Base-by-base conservation (phyloP, 2,329 filamentous ascomycete genomes). In the Trichoderma afroharzianum region DNA sequence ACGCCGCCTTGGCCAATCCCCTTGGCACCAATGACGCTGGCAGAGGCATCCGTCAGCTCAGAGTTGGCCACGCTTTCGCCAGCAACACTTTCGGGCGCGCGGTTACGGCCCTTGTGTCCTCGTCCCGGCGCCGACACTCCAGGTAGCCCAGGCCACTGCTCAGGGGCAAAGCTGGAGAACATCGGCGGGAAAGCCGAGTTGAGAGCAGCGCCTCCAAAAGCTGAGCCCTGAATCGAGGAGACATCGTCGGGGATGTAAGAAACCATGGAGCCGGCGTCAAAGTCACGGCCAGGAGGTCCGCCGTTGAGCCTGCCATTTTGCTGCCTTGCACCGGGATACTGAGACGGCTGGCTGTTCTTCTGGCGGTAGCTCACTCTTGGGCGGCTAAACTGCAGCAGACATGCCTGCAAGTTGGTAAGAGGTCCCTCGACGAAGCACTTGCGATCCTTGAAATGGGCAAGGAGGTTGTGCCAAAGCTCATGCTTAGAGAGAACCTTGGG, bases 401-500 rank as follows among this genome's bases (percentile, higher is more conserved):
- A 98, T 30, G 94, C 92, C 81, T 98, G 96, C n/a, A 99, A 86
- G 79, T 99, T 99, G 73, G 92, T 96, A 74, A 99, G 85, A 24
- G 96, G 95, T 0, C 96, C 96, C 80, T 99, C 96, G 6, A 99
- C 96, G 14, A 99, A 89, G 80, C 95, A 98, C 78, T 97, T 97
- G 76, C 91, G 91, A 80, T 98, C 95, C 85, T 98, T 98, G 88
- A 98, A 99, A 81, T 99, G 96, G 50, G 95, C 88, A 43, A 99
- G 86, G 30, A 99, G 88, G 78, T 95, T 95, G 80, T 99, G 96
- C 96, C 96, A 99, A 50, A 99, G 87, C 74, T 97, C 96, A 80
- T 99, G 96, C 86, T 99, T 99, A 53, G 95, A 96, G 57, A 99
- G 85, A 47, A 99, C 95, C 84, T 98, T 98, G 36, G 96, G 96